Evolutionary conservation across 2,329 filamentous ascomycete genomes (phyloP), one percentile per base, ranked within the genome.

Genomic region (Blastomyces gilchristii): DNA sequence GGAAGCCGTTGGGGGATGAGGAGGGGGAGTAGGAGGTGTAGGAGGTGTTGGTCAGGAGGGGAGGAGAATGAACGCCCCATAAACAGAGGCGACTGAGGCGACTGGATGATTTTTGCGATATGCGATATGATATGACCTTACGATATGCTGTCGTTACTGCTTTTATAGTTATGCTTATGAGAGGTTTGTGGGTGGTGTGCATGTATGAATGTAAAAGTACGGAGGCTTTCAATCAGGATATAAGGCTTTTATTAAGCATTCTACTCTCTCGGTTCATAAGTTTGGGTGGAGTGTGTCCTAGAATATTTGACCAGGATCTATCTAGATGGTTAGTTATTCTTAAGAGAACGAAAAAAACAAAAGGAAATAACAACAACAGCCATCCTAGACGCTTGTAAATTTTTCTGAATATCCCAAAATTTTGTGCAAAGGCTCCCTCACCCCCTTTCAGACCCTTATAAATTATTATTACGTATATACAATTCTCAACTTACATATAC

Each of bases 1-100:
- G 69, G 34, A 64, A 68, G 64, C 68, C 69, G 39, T 22, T 57
- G 7, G 9, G 16, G 3, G 22, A 39, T 25, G 28, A 2, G 31
- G 31, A 41, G 9, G 31, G 54, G 47, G 22, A 14, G 47, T 11
- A 28, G 11, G 22, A 50, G 28, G 28, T 43, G 3, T 1, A 28
- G 11, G 22, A 50, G 28, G 28, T 43, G 3, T 1, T 43, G 12
- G 11, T 14, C 7, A 37, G 34, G 34, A 37, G 34, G 34, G 34
- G 34, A 8, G 7, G 34, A 37, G 34, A 37, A 37, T 37, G 34
- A 4, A 4, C 4, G 28, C 28, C 28, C 8, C 8, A 5, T 37
- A 37, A n/a, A 47, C 18, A 47, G 18, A 47, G 45, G 16, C 45
- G 22, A 22, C 2, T 22, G 7, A 47, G 45, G 16, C 45, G 22